Percentiles rank a stretch among this genome's conserved stretches.
These are phyloP conservation scores for Prunella vulgaris DNA, from an alignment of 257 asterid genomes.

Conservation along the genomic window DNA sequence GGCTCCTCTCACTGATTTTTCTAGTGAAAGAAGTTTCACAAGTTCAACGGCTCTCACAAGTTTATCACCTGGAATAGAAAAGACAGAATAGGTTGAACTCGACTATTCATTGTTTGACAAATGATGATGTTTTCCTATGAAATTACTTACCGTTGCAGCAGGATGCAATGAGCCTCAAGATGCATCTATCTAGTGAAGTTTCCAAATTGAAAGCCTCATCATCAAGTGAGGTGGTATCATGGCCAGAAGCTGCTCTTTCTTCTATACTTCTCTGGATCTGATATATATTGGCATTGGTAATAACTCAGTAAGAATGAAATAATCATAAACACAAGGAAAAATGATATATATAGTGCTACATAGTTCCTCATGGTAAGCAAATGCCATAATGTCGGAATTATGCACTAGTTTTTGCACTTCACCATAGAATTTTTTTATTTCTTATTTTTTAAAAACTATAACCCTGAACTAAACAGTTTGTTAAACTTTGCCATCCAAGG, in stretches of 20 bases:
- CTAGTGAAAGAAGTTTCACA: conserved; percentile 75
- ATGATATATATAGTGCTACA: not conserved
- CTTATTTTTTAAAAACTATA: not conserved
- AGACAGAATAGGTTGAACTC: not conserved
- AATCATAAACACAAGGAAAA: not conserved
- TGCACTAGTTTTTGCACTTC: too few species aligned
- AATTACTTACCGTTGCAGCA: conserved; percentile 71
- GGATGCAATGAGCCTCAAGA: conserved; percentile 88
- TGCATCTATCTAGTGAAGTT: conserved; percentile 80
- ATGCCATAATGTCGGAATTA: not conserved
- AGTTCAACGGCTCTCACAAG: conserved; percentile 91
- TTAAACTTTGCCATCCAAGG: not conserved
- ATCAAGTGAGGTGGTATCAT: conserved; percentile 60
- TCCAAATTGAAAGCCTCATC: conserved; percentile 86
- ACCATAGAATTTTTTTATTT: too few species aligned
- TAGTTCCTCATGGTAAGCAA: not conserved
- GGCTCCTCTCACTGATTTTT: conserved; percentile 84
- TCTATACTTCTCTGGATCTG: conserved; percentile 77
- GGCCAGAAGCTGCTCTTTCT: conserved; percentile 58
- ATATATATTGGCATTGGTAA: not conserved
- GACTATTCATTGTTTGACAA: too few species aligned
- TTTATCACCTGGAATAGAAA: conserved; percentile 66
- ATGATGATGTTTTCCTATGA: not conserved
- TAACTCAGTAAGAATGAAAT: conserved; percentile 19
- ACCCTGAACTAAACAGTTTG: not conserved